phyloP scores from a whole-genome alignment of 2,329 filamentous ascomycete species.

The Microsporum ferrugineum region DNA sequence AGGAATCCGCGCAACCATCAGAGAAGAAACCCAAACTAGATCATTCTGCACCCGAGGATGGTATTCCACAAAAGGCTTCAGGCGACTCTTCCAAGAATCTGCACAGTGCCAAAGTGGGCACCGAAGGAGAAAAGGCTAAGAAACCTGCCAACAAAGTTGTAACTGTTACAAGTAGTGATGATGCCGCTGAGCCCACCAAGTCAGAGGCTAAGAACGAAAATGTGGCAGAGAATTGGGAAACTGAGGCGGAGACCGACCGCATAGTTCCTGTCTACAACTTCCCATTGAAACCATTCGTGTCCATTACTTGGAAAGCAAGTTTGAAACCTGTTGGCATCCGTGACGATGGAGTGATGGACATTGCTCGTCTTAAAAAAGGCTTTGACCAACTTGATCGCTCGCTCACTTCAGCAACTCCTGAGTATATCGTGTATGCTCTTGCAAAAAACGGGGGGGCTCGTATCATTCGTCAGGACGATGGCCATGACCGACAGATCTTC shows the following conservation, averaged over 20 bases:
- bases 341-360: conserved; percentile 75
- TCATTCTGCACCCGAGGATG: conserved; percentile 25
- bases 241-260: conserved; percentile 44
- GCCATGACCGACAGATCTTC: conserved; percentile 83
- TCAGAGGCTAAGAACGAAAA: conserved; percentile 7
- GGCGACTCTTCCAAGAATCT: conserved; percentile 22
- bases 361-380: conserved; percentile 89
- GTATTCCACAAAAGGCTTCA: conserved; percentile 29
- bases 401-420: conserved; percentile 75
- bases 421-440: conserved; percentile 89
- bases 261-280: conserved; percentile 83
- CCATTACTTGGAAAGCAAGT: conserved; percentile 55
- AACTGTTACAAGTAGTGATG: conserved; percentile 39
- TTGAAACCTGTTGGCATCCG: conserved; percentile 53
- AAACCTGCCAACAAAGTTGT: conserved; percentile 18
- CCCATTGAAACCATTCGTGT: conserved; percentile 91
- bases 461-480: conserved; percentile 88
- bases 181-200: conserved; percentile 40
- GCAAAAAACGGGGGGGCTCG: conserved; percentile 86
- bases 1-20: conserved; percentile 52
- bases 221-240: conserved; percentile 37
- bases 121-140: conserved; percentile 27
- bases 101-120: conserved; percentile 43
- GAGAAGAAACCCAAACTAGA: conserved; percentile 38
- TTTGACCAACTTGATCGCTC: conserved; percentile 96